A percentile compares a stretch with the other conserved stretches of the same genome.
These are phyloP conservation scores for Suillus ampliporus DNA, from an alignment of 768 basidiomycete genomes.

Conservation along the genomic window DNA sequence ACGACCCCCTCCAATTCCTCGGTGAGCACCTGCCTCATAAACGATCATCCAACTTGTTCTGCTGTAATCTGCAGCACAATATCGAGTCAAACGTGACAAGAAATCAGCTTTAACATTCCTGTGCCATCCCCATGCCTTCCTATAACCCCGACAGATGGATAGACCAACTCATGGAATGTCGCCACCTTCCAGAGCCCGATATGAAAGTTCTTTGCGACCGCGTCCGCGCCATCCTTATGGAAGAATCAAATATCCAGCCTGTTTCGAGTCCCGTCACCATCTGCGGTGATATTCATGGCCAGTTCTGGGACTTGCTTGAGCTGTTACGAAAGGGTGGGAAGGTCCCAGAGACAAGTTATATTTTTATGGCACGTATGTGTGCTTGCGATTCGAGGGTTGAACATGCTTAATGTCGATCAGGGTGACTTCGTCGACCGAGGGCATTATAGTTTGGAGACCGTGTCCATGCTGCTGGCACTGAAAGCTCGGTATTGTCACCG, in stretches of 20 bases:
- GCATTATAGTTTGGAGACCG: slow-evolving; percentile 94
- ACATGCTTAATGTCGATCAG: slow-evolving; percentile 49
- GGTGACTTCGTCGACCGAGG: slow-evolving; percentile 98
- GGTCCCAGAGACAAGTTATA: slow-evolving; percentile 89
- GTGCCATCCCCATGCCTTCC: slow-evolving; percentile 30
- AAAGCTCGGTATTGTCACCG: slow-evolving; percentile 76
- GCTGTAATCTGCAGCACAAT: not conserved
- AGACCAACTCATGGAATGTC: slow-evolving; percentile 83
- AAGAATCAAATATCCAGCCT: slow-evolving; percentile 97
- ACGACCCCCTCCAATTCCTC: not conserved
- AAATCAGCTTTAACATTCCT: not conserved
- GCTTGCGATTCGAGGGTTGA: slow-evolving; percentile 30
- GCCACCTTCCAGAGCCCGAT: slow-evolving; percentile 86
- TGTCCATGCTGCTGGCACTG: slow-evolving; percentile 84
- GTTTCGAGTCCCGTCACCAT: slow-evolving; percentile 95
- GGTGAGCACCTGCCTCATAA: not conserved
- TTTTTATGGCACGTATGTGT: slow-evolving; percentile 89
- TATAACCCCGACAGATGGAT: slow-evolving; percentile 83
- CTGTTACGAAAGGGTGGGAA: slow-evolving; percentile 84
- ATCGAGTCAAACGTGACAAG: not conserved
- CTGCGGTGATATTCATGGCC: slow-evolving; percentile 96
- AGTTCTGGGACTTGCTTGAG: slow-evolving; percentile 97
- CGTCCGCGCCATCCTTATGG: slow-evolving; percentile 87
- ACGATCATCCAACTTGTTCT: not conserved
- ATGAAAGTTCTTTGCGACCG: slow-evolving; percentile 94